phyloP scores from a whole-genome alignment of 306 rosid species.

The Alnus glutinosa region DNA sequence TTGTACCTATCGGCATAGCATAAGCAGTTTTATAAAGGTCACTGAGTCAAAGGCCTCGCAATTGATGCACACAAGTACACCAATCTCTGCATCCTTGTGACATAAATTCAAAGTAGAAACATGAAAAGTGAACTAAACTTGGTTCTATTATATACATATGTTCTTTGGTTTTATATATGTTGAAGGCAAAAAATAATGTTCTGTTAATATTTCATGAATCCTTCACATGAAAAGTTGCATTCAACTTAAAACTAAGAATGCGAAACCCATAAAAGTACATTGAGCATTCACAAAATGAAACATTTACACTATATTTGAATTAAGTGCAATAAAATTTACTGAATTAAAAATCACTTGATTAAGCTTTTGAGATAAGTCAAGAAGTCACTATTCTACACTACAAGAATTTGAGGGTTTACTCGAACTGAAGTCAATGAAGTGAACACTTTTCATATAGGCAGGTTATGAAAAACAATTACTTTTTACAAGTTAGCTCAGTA shows the following conservation, averaged over 20 bases:
- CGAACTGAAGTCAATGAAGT: not conserved
- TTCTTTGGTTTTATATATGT: not conserved
- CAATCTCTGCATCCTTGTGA: not conserved
- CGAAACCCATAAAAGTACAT: not conserved
- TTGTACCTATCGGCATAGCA: not conserved
- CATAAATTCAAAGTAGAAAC: not conserved
- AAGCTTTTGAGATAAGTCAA: not conserved
- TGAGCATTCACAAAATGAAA: not conserved
- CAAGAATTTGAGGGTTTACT: not conserved
- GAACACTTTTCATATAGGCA: not conserved
- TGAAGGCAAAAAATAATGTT: not conserved
- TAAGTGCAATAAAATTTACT: not conserved
- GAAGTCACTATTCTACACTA: not conserved
- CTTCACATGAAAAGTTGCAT: not conserved
- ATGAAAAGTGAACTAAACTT: not conserved
- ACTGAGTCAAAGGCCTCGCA: not conserved
- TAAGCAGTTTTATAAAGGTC: not conserved
- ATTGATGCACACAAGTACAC: not conserved
- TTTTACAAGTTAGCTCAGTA: not conserved
- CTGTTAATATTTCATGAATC: not conserved
- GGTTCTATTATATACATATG: not conserved
- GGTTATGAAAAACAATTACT: not conserved
- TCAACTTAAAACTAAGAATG: not conserved
- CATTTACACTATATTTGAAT: not conserved
- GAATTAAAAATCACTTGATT: not conserved